Evolutionary conservation across 139 green algal genomes (phyloP), one percentile per base, ranked within the genome.

Genomic region (Chlamydomonas incerta): DNA sequence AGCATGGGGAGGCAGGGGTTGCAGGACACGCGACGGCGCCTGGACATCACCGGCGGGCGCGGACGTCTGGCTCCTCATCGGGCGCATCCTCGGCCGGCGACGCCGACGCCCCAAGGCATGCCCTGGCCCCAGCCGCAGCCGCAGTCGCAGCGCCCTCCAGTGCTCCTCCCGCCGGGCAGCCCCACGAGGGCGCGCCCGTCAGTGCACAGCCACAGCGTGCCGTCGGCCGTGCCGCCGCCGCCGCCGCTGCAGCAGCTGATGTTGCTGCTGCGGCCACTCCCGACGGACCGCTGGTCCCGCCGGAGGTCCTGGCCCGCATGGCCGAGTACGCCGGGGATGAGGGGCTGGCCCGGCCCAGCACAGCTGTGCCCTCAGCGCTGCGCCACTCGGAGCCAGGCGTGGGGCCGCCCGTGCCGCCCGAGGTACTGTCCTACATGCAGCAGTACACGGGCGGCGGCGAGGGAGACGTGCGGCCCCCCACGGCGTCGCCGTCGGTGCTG

Each of bases 391-490:
- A 34, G 1, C 4, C 67, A 1, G 68, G 72, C 68, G 52, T n/a
- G n/a, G 80, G 80, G 17, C 80, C 80, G 24, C 80, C 80, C 2
- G 80, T 86, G 50, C 80, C 80, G 68, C 80, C 80, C 24, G 80
- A 86, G 80, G 80, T 86, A 10, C 67, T 85, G 52, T 77, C 67
- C 34, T 86, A 86, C 80, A 52, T 79, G 47, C 65, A 72, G 28
- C 80, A 86, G 80, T 86, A 86, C 80, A 86, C 80, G 24, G 80
- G 80, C 66, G 50, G 33, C 66, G 58, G 46, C 72, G 18, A 29
- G 37, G 34, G 35, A 24, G 63, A 70, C n/a, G 60, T n/a, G 23
- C 60, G 60, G 60, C 60, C 60, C 20, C 8, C 24, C 24, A 66
- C 60, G 18, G 60, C 60, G 18, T 66, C 60, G 60, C 60, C 60